Conservation (phyloP, 129 eudicot genomes). For the Smallanthus sonchifolius region DNA sequence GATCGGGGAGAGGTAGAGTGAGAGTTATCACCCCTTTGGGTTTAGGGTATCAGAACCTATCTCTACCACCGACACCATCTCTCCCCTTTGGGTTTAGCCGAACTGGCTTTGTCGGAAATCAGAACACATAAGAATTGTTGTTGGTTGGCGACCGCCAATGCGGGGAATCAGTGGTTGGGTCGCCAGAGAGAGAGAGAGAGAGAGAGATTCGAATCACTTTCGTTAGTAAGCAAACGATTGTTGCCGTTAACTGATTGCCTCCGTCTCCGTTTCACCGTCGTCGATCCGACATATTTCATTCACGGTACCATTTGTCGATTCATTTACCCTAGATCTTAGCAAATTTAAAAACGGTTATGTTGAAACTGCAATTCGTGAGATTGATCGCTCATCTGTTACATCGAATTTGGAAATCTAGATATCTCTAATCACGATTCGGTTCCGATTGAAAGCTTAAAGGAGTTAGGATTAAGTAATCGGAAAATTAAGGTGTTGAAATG, state of each 20-base stretch:
- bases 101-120: no score
- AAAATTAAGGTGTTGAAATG: slow-evolving; percentile 53
- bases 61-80: no score
- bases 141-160: no score
- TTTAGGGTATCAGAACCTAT: no score
- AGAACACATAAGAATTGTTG: no score
- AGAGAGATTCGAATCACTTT: slow-evolving; percentile 42
- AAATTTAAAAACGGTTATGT: slow-evolving; percentile 11
- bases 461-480: slow-evolving; percentile 27
- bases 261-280: slow-evolving; percentile 26
- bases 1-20: no score
- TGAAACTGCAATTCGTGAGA: slow-evolving; percentile 17
- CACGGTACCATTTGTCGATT: slow-evolving; percentile 39
- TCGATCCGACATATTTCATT: slow-evolving; percentile 28
- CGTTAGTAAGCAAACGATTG: slow-evolving; percentile 39
- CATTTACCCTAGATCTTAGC: slow-evolving; percentile 39
- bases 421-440: slow-evolving; percentile 31
- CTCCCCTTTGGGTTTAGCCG: no score
- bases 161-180: no score
- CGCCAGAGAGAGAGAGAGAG: no score
- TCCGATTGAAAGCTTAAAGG: slow-evolving; percentile 31
- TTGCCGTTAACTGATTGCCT: slow-evolving; percentile 43
- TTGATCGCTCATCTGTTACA: slow-evolving; percentile 19
- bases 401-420: slow-evolving; percentile 35
- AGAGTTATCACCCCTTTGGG: no score